phyloP scores from a whole-genome alignment of 129 eudicot species.

The Tagetes patula region DNA sequence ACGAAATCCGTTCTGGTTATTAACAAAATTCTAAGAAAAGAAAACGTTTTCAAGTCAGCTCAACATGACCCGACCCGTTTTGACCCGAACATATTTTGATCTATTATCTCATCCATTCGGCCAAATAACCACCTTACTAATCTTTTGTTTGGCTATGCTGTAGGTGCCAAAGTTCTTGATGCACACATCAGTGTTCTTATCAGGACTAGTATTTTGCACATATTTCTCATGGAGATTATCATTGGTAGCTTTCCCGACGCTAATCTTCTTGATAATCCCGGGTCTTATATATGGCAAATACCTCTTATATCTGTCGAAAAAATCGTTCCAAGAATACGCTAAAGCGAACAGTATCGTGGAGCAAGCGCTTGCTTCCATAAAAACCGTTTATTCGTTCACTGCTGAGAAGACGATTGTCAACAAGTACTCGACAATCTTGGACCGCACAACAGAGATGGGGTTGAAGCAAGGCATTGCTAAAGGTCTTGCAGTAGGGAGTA shows the following conservation, averaged over 20 bases:
- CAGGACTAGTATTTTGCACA: slow-evolving; percentile 79
- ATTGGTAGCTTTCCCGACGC: slow-evolving; percentile 81
- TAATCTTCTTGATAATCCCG: slow-evolving; percentile 77
- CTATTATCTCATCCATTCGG: neutral
- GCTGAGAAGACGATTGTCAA: slow-evolving; percentile 70
- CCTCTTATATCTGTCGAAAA: slow-evolving; percentile 60
- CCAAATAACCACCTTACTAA: neutral
- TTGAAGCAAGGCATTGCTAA: slow-evolving; percentile 85
- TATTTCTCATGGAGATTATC: slow-evolving; percentile 93
- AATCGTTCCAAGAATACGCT: slow-evolving; percentile 63
- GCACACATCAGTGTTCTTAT: slow-evolving; percentile 76
- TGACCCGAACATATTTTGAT: neutral
- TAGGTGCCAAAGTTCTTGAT: slow-evolving; percentile 89
- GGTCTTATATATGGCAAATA: slow-evolving; percentile 85
- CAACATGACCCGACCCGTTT: neutral
- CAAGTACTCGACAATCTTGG: slow-evolving; percentile 59
- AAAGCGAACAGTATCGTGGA: slow-evolving; percentile 70
- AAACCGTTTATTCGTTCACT: slow-evolving; percentile 83
- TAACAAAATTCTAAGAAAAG: neutral
- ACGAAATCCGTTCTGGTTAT: neutral
- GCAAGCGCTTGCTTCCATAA: slow-evolving; percentile 87
- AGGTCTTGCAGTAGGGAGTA: slow-evolving; percentile 90
- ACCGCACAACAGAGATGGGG: slow-evolving; percentile 65
- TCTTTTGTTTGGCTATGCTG: neutral
- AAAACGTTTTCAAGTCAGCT: neutral